Evolutionary conservation across 2,329 filamentous ascomycete genomes (phyloP), one percentile per base, ranked within the genome.

Genomic region (Didymella lethalis): DNA sequence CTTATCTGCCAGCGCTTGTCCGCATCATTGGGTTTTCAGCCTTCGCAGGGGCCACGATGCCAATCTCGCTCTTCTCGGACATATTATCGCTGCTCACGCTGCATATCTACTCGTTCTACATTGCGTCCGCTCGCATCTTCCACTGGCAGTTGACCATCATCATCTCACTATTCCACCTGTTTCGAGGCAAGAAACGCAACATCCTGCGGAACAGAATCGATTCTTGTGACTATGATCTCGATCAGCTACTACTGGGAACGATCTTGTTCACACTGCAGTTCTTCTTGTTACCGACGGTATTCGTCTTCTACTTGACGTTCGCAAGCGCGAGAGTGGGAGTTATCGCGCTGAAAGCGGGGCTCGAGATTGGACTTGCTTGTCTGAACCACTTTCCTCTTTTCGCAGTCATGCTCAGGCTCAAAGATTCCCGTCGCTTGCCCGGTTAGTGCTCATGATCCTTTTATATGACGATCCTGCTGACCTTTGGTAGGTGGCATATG

Each of bases 81-180:
- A 85, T 99, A 7, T 84, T 98, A 3, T 97, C 94, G 1, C 84
- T 96, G 46, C 83, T 98, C 59, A 99, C 96, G 1, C 82, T 99
- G 34, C 95, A 99, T 78, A 97, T 99, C 55, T 97, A 98, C 81
- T 96, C 91, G 1, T 99, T 99, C 77, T 99, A 99, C 77, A 89
- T 98, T 57, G 94, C 96, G 16, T 97, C 93, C 8, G 95, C 95
- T 2, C 90, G 95, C 50, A 98, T 99, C 71, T 99, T 94, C 78
- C 93, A 98, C 79, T 99, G 95, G 95, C 95, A 99, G 78, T 88
- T 99, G 61, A 96, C 91, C 3, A 98, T 99, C 63, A 90, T 99
- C 64, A 89, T 94, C 65, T 98, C 94, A 11, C 87, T 99, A n/a
- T 99, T 99, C 78, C 96, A 99, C 75, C 88, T 99, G 10, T 99